These are phyloP conservation scores for Pleodorina starrii DNA, from an alignment of 139 green algal genomes.

Conservation along the genomic window DNA sequence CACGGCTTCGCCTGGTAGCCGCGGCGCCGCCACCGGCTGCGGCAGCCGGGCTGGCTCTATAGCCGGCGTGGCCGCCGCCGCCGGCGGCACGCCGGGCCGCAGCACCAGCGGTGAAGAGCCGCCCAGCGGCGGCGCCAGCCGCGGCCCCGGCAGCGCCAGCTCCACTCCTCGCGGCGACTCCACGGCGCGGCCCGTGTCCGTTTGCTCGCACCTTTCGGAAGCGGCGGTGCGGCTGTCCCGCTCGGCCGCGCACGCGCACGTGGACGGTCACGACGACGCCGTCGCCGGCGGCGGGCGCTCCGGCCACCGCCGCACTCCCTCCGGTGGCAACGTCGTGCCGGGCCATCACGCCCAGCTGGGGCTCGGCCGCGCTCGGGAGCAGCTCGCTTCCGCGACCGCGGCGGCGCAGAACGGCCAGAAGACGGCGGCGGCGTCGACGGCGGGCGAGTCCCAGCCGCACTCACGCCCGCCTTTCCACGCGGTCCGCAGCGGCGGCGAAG, in stretches of 20 bases:
- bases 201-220: neutral
- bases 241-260: conserved; percentile 2
- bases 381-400: too few species aligned
- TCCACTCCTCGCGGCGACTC: too few species aligned
- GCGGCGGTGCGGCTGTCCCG: neutral
- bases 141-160: neutral
- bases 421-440: too few species aligned
- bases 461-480: too few species aligned
- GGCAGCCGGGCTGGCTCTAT: neutral
- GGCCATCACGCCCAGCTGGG: too few species aligned
- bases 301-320: conserved; percentile 10
- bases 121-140: neutral
- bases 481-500: too few species aligned
- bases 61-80: neutral
- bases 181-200: neutral
- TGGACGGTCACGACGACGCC: neutral
- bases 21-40: neutral
- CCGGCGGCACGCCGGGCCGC: neutral
- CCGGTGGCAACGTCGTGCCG: neutral
- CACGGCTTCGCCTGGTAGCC: neutral
- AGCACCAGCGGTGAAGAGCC: neutral
- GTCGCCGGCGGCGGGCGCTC: neutral
- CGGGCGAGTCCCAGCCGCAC: neutral
- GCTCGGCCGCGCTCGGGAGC: too few species aligned
- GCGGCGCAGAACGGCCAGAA: too few species aligned